phyloP scores from a whole-genome alignment of 2,329 filamentous ascomycete genomes.

The Tolypocladium amazonense region DNA sequence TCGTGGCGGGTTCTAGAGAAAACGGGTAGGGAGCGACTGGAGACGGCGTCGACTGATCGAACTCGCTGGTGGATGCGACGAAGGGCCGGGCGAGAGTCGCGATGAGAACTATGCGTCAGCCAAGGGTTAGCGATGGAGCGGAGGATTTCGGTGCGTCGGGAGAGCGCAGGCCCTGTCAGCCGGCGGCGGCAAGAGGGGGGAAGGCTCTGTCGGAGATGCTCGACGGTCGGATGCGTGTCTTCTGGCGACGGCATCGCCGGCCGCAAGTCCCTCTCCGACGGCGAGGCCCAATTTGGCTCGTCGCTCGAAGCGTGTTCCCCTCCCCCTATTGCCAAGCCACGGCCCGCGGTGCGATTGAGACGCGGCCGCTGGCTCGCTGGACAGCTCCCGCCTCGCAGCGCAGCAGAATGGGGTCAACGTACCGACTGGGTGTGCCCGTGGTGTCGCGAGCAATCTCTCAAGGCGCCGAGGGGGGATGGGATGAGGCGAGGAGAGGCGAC shows the following conservation, averaged over 20 bases:
- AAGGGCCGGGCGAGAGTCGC: background rate
- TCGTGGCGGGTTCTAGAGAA: slow-evolving; percentile 22
- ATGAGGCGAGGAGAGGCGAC: background rate
- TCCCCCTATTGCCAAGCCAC: background rate
- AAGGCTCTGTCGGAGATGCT: background rate
- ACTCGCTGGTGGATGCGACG: background rate
- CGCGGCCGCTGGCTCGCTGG: background rate
- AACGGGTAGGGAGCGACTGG: slow-evolving; percentile 3
- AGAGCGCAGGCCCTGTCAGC: background rate
- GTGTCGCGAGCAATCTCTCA: background rate
- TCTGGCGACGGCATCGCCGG: slow-evolving; percentile 1
- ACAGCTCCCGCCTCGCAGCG: background rate
- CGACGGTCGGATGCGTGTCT: background rate
- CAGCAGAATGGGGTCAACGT: background rate
- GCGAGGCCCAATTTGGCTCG: background rate
- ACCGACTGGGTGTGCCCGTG: background rate
- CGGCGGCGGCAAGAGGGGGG: background rate
- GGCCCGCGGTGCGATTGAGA: background rate
- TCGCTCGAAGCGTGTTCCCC: background rate
- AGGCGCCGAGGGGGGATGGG: background rate
- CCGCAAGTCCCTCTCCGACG: background rate
- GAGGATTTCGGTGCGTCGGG: background rate
- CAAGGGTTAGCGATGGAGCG: background rate
- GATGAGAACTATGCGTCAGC: background rate
- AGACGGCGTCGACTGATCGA: slow-evolving; percentile 3